phyloP scores from a whole-genome alignment of 2,329 filamentous ascomycete species.

The Trichophaea hybrida region DNA sequence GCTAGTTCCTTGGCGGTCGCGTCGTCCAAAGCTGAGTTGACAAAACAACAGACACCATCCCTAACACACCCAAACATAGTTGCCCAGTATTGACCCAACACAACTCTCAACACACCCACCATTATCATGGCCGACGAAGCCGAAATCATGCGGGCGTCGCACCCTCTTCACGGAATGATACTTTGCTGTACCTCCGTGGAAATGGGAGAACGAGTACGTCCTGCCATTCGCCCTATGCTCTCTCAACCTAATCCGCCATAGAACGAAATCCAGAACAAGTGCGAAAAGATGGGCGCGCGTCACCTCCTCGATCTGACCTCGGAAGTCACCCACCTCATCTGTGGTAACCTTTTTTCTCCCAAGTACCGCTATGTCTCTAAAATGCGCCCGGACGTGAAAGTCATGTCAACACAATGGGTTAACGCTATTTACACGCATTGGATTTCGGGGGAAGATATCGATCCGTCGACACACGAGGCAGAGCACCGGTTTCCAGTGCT shows the following conservation, averaged over 20 bases:
- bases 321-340: slow-evolving; percentile 86
- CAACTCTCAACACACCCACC: neutral
- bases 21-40: too few relatives aligned
- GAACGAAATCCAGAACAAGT: neutral
- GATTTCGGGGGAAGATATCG: slow-evolving; percentile 63
- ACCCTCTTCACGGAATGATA: slow-evolving; percentile 55
- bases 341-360: slow-evolving; percentile 73
- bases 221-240: neutral
- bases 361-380: slow-evolving; percentile 95
- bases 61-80: too few relatives aligned
- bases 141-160: slow-evolving; percentile 31
- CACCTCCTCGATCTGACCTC: slow-evolving; percentile 90
- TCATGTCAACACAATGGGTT: slow-evolving; percentile 72
- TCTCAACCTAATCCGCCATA: neutral
- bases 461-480: slow-evolving; percentile 55
- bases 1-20: too few relatives aligned
- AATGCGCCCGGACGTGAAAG: slow-evolving; percentile 70
- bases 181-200: slow-evolving; percentile 74
- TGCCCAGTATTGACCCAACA: neutral
- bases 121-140: slow-evolving; percentile 20
- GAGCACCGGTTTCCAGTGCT: slow-evolving; percentile 51
- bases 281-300: slow-evolving; percentile 53
- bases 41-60: too few relatives aligned
- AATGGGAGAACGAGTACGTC: neutral
- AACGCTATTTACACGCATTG: slow-evolving; percentile 64